Evolutionary conservation across 2,329 filamentous ascomycete species (phyloP).

Genomic region (Diplocarpon mali): DNA sequence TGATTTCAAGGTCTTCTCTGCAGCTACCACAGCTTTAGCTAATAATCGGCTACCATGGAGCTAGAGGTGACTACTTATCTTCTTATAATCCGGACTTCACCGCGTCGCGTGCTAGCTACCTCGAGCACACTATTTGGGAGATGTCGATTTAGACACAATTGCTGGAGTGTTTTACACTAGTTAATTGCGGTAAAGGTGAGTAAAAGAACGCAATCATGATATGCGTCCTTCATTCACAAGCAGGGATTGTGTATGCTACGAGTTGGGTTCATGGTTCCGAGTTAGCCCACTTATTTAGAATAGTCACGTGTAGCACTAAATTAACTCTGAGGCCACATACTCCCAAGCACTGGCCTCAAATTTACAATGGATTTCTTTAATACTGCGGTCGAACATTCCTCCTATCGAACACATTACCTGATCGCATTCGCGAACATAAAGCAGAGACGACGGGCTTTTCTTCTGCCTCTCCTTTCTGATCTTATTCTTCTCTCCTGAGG

Average conservation of each 20-base stretch:
- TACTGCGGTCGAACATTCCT: conserved; percentile 8
- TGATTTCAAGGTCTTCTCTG: no score
- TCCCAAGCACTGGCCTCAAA: conserved; percentile 10
- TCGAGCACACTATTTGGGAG: no score
- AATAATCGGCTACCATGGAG: no score
- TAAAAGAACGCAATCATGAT: neutral
- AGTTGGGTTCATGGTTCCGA: no score
- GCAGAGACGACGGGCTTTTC: conserved; percentile 21
- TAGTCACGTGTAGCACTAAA: neutral
- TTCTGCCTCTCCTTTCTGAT: conserved; percentile 22
- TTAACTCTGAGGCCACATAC: conserved; percentile 14
- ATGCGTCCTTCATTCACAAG: no score
- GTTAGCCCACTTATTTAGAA: neutral
- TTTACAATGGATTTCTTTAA: neutral
- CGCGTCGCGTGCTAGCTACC: no score
- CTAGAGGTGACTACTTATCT: no score
- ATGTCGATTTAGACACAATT: no score
- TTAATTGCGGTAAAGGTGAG: neutral
- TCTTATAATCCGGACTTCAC: no score
- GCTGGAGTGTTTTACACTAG: no score
- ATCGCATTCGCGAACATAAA: conserved; percentile 18
- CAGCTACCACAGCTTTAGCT: no score
- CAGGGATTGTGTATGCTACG: no score
- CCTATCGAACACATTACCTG: conserved; percentile 23
- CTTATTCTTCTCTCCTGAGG: conserved; percentile 27